A percentile compares a stretch with the other conserved stretches of the same genome.
phyloP scores from a whole-genome alignment of 805 yeast species.

The Dipodascus geniculatus region DNA sequence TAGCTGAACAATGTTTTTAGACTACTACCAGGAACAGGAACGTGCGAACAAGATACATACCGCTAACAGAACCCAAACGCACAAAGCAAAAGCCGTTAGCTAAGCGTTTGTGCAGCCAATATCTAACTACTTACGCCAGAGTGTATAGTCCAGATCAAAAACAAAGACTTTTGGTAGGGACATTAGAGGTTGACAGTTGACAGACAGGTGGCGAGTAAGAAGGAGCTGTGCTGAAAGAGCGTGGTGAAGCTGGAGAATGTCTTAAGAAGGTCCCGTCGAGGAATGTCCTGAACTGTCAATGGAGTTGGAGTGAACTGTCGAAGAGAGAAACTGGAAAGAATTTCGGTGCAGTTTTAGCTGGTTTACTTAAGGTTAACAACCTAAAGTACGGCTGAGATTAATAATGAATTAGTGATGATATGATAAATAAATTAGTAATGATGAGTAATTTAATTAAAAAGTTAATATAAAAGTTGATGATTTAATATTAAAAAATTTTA shows the following conservation, averaged over 20 bases:
- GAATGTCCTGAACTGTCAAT: not conserved
- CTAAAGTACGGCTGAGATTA: not conserved
- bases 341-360: not conserved
- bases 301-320: not conserved
- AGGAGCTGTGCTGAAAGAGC: too few species aligned
- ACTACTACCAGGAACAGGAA: too few species aligned
- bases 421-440: too few species aligned
- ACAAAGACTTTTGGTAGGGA: slow-evolving; percentile 43
- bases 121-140: slow-evolving; percentile 46
- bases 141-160: slow-evolving; percentile 63
- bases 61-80: slow-evolving; percentile 4
- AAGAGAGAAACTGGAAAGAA: not conserved
- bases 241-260: too few species aligned
- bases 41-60: slow-evolving; percentile 6
- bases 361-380: too few species aligned
- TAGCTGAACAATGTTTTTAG: not conserved
- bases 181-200: too few species aligned
- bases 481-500: too few species aligned
- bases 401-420: too few species aligned
- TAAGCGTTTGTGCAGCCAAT: not conserved
- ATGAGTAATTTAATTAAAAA: too few species aligned
- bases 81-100: slow-evolving; percentile 1
- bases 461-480: too few species aligned
- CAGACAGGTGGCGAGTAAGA: too few species aligned
- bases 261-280: too few species aligned